Evolutionary conservation across 139 green algal genomes (phyloP).

Genomic region (Chlamydomonas sphaeroides): DNA sequence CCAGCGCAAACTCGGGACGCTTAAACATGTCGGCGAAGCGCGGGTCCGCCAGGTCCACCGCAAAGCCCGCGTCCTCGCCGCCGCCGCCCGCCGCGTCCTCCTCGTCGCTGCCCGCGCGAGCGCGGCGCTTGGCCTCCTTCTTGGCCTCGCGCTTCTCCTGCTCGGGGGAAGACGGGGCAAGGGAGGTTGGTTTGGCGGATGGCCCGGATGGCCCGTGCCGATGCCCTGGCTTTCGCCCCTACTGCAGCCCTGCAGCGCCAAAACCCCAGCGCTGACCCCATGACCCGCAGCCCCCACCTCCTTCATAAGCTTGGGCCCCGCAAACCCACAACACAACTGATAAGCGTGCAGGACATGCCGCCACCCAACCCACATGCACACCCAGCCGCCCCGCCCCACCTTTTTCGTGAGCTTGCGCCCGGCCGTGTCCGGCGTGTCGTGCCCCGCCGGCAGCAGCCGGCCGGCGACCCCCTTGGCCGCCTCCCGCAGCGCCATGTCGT

Average conservation of each 20-base stretch:
- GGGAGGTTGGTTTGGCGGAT: no score
- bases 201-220: no score
- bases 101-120: slow-evolving; percentile 49
- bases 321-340: no score
- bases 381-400: no score
- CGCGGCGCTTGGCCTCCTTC: slow-evolving; percentile 33
- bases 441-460: slow-evolving; percentile 7
- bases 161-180: no score
- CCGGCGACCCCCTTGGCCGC: slow-evolving; percentile 33
- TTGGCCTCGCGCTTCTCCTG: slow-evolving; percentile 48
- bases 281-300: no score
- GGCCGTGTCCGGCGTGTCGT: slow-evolving; percentile 1
- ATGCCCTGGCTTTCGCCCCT: no score
- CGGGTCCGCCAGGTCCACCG: slow-evolving; percentile 62
- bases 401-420: slow-evolving; percentile 39
- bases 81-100: slow-evolving; percentile 56
- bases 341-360: no score
- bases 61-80: slow-evolving; percentile 49
- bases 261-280: no score
- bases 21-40: slow-evolving; percentile 82
- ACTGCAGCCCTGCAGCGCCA: no score
- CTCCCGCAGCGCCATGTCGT: slow-evolving; percentile 74
- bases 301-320: no score
- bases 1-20: slow-evolving; percentile 82
- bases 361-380: no score